Base-by-base conservation (phyloP, 78 protist species). In the Dictyostelium capitatum region DNA sequence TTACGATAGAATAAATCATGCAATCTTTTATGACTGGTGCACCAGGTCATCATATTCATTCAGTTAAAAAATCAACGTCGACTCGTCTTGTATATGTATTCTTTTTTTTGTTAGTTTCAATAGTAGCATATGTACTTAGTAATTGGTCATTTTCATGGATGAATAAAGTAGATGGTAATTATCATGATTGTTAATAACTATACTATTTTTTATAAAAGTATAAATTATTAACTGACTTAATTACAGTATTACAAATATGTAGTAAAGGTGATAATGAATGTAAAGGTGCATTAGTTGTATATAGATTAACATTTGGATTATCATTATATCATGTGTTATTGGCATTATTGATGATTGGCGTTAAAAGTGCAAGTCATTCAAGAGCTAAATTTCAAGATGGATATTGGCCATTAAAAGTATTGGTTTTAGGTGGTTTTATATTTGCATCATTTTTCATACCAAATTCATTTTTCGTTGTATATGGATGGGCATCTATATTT, bases 361-460 rank as follows among this genome's bases (percentile, higher is more conserved):
- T 91, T 20, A 80, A 83, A 30, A 64, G 57, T n/a, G 56, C 83
- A 23, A 64, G 50, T 25, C 79, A 91, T 46, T 0, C 62, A 17
- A 54, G 95, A 43, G 92, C 89, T 20, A 46, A 62, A n/a, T 30
- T 91, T 3, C 95, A 91, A 59, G 95, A 91, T 82, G 95, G 95
- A 1, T 82, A 57, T 50, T 91, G 95, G 95, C 92, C 92, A 77
- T 53, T 91, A 9, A 91, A 91, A 25, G 17, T 91, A 2, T 37
- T 91, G 7, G 54, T 91, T 11, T 83, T 91, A 57, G 95, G 80
- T 1, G 90, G 82, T 59, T 46, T 82, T 0, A 59, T 51, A 8
- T 25, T 78, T 56, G 96, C 73, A n/a, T 73, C 91, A 48, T 92
- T 92, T 74, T 94, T 84, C 43, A 94, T 94, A 19, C 94, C 96